Evolutionary conservation across 2,329 filamentous ascomycete genomes (phyloP), one percentile per base, ranked within the genome.

Genomic region (Claviceps quebecensis): DNA sequence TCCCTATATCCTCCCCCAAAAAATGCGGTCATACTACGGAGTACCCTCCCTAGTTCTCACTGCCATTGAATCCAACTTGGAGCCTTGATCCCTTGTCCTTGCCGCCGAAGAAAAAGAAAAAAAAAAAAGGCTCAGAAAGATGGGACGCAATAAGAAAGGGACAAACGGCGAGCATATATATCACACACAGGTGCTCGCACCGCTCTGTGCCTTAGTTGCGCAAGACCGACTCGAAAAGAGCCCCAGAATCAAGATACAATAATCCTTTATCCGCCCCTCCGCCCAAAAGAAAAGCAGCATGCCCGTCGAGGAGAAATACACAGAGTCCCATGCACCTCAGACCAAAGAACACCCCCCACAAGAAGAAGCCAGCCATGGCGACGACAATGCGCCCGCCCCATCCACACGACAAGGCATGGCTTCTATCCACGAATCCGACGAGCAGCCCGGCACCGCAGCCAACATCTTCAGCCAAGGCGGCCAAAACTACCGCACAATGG

Each of bases 401-500:
- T 17, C 40, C 5, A 38, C 41, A 11, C 26, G 41, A 13, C 17
- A 50, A 29, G 43, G 26, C 8, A 43, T 46, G 8, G 26, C 26
- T 16, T 22, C 46, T 40, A 47, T 37, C 26, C 23, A 40, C 29
- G 23, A 46, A 7, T 7, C n/a, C 19, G 34, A 38, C 7, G 43
- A 46, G 17, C 34, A 50, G n/a, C 41, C 11, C 14, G 47, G 58
- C 13, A 56, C 26, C 26, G 26, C 26, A 29, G 26, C 59, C 16
- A 64, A 64, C 47, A 59, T 59, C 52, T 62, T 65, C 53, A 58
- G 55, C 43, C 58, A 64, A 36, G 63, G 63, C 19, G 58, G 59
- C 54, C 65, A 66, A 50, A 61, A 57, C 49, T 66, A 63, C 46
- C 61, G 64, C 39, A 67, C 60, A 45, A 61, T 67, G 59, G 55